Evolutionary conservation across 257 asterid species (phyloP), one percentile per base, ranked within the genome.

Genomic region (Solanum appendiculatum): DNA sequence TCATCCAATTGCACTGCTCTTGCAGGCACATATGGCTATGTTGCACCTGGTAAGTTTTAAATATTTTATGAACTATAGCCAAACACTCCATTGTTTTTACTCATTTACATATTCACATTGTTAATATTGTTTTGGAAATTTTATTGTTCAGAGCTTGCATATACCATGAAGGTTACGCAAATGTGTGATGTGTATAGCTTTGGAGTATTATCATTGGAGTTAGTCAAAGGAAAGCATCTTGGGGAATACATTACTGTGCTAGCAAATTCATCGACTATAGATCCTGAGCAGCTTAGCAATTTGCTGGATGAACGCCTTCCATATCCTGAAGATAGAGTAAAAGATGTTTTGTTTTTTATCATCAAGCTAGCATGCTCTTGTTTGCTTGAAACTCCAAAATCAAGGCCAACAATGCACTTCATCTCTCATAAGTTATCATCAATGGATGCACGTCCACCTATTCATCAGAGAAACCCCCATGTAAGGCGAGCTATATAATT

Each of bases 131-230:
- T 8, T 34, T 15, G 11, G 5, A 13, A 70, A 39, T 9, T 36
- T 2, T 74, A 2, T 74, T 86, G 9, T 82, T 36, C 77, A 86
- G 88, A 86, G 56, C 54, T 86, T 23, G 88, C 85, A 4, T 86
- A 72, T 27, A 86, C 77, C 5, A 54, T 86, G 88, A 74, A 74
- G 83, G 85, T 86, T 63, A 74, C 34, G 3, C 4, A 56, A 54
- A 86, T 48, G 70, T 86, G 88, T 75, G 85, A 86, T 5, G 88
- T 86, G 0, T 86, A 74, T 56, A 86, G 88, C 72, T 86, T 86
- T 33, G 88, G 88, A 86, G 77, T 86, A 7, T 16, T 86, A 34
- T 13, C 44, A 7, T 74, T 86, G 40, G 88, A 86, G 66, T 13
- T 86, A 33, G 10, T 74, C 58, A 36, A 21, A 42, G 87, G 87